Conservation (phyloP, 176 grass and related monocot genomes). For the Musa schizocarpa region DNA sequence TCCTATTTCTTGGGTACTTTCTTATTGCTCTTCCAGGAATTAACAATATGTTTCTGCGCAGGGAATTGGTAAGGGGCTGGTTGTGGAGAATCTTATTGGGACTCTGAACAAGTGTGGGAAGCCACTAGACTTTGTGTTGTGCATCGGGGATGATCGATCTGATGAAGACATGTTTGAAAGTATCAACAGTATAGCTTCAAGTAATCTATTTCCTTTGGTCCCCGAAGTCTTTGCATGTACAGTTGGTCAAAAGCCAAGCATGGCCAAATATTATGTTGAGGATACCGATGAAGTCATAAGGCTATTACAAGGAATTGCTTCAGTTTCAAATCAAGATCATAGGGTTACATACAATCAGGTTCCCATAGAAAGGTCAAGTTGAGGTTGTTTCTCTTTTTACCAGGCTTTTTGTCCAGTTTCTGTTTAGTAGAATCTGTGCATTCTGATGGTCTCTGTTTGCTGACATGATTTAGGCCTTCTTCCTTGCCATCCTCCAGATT, state of each 20-base stretch:
- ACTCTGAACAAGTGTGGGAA: conserved; percentile 36
- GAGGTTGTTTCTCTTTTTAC: conserved; percentile 29
- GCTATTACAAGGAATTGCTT: conserved; percentile 43
- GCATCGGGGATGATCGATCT: conserved; percentile 76
- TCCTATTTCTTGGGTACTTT: not conserved
- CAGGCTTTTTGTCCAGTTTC: not conserved
- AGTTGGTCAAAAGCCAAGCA: conserved; percentile 90
- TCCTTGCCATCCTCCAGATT: not conserved
- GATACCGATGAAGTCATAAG: conserved; percentile 67
- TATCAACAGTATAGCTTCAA: conserved; percentile 41
- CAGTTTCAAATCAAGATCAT: conserved; percentile 13
- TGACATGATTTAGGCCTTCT: not conserved
- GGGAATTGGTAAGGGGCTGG: conserved; percentile 77
- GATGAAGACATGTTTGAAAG: conserved; percentile 96
- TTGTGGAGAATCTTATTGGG: conserved; percentile 61
- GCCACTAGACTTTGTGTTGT: conserved; percentile 65
- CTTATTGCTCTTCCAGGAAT: conserved; percentile 6
- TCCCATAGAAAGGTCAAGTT: conserved; percentile 34
- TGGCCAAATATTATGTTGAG: conserved; percentile 84
- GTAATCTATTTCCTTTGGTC: conserved; percentile 20
- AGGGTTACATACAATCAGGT: conserved; percentile 19
- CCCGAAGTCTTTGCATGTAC: conserved; percentile 80
- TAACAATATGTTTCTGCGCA: conserved; percentile 19
- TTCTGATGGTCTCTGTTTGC: not conserved
- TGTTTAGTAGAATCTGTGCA: not conserved